Conservation (phyloP, 2,329 filamentous ascomycete genomes). For the Neobulgaria alba region DNA sequence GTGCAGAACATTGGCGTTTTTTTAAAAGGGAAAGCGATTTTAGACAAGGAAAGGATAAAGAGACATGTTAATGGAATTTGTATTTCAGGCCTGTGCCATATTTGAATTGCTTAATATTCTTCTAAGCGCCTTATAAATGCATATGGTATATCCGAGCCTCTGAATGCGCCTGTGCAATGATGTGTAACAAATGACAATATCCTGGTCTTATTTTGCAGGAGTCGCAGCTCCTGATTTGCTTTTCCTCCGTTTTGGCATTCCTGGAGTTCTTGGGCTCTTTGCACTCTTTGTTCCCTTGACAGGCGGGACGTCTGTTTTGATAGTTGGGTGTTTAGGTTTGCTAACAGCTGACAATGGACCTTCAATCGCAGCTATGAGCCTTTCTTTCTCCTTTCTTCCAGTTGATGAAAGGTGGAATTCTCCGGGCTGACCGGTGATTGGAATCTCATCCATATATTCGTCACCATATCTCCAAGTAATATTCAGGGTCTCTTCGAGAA, state of each 20-base stretch:
- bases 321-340: slow-evolving; percentile 15
- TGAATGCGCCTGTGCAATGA: too few species aligned
- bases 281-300: slow-evolving; percentile 23
- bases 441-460: slow-evolving; percentile 60
- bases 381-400: slow-evolving; percentile 35
- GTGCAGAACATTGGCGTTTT: too few species aligned
- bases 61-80: too few species aligned
- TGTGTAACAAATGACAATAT: too few species aligned
- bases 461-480: slow-evolving; percentile 51
- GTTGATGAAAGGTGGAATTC: slow-evolving; percentile 57
- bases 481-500: slow-evolving; percentile 47
- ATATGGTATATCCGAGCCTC: too few species aligned
- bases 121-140: too few species aligned
- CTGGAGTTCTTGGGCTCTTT: slow-evolving; percentile 28
- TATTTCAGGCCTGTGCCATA: too few species aligned
- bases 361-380: slow-evolving; percentile 15
- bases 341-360: slow-evolving; percentile 8
- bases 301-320: slow-evolving; percentile 23
- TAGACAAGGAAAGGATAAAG: too few species aligned
- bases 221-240: slow-evolving; percentile 19
- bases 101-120: too few species aligned
- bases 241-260: slow-evolving; percentile 33
- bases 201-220: too few species aligned
- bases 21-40: too few species aligned
- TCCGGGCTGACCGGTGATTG: slow-evolving; percentile 56